Conservation (phyloP, 2,329 filamentous ascomycete genomes). For the Endoconidiophora laricicola region DNA sequence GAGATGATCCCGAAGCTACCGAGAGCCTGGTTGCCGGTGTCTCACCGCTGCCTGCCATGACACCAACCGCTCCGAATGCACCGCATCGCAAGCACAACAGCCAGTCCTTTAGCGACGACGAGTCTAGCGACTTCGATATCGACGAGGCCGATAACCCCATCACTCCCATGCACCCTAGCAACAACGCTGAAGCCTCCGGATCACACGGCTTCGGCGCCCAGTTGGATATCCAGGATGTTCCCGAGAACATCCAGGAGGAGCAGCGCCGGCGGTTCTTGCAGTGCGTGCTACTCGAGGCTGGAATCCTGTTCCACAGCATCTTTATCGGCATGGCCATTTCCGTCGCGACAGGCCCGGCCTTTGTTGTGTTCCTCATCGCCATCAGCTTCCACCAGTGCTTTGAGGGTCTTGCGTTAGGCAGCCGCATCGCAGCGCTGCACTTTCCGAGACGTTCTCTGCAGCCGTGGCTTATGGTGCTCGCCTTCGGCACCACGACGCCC, state of each 20-base stretch:
- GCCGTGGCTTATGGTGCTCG: constrained; percentile 70
- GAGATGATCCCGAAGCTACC: constrained; percentile 34
- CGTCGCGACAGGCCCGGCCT: constrained; percentile 62
- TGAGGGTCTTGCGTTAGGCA: constrained; percentile 71
- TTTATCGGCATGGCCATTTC: constrained; percentile 81
- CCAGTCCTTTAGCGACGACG: constrained; percentile 18
- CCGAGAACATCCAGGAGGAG: constrained; percentile 29
- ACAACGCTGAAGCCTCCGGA: constrained; percentile 14
- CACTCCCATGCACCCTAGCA: constrained; percentile 12
- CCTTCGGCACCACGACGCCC: constrained; percentile 62
- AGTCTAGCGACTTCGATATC: constrained; percentile 39
- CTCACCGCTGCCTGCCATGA: constrained; percentile 40
- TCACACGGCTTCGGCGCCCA: constrained; percentile 15
- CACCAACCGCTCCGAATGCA: constrained; percentile 17
- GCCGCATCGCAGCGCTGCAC: constrained; percentile 63
- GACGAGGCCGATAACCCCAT: constrained; percentile 35
- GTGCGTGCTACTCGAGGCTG: constrained; percentile 64
- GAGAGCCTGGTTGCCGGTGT: constrained; percentile 41
- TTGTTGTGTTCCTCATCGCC: constrained; percentile 63
- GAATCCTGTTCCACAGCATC: constrained; percentile 70
- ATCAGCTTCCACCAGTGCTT: constrained; percentile 80
- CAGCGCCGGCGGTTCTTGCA: constrained; percentile 54
- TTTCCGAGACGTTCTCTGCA: constrained; percentile 58
- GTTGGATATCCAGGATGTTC: constrained; percentile 10
- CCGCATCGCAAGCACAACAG: neutral